Conservation (phyloP, 208 protist genomes). For the Novymonas esmeraldas region DNA sequence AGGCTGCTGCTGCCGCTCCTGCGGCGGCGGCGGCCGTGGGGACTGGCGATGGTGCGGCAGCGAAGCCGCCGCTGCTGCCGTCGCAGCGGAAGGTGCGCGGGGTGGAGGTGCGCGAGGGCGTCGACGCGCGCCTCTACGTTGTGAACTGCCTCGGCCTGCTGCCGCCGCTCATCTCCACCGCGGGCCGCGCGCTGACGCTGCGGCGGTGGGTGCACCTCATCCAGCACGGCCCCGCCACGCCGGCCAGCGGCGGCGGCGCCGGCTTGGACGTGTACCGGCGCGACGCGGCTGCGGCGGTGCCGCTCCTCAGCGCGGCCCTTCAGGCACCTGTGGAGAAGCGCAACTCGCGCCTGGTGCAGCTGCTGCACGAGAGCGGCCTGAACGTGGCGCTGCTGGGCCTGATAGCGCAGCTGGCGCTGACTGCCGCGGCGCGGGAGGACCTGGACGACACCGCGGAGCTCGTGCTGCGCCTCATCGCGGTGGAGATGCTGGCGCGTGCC, state of each 20-base stretch:
- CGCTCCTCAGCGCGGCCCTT: constrained; percentile 30
- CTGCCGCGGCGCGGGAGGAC: constrained; percentile 33
- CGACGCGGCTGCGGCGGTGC: constrained; percentile 8
- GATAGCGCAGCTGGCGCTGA: constrained; percentile 32
- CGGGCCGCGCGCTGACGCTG: constrained; percentile 27
- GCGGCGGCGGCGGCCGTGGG: background rate
- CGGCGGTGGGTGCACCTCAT: constrained; percentile 50
- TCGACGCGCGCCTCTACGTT: constrained; percentile 57
- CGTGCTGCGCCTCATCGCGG: constrained; percentile 34
- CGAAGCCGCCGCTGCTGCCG: background rate
- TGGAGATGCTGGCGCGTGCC: constrained; percentile 55
- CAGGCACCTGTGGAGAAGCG: constrained; percentile 32
- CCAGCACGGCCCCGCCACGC: constrained; percentile 26
- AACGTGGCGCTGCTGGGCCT: constrained; percentile 52
- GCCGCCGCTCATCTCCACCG: constrained; percentile 29
- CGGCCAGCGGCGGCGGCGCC: constrained; percentile 9
- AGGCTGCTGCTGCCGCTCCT: background rate
- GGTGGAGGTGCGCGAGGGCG: constrained; percentile 52
- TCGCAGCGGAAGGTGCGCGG: constrained; percentile 31
- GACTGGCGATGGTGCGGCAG: background rate
- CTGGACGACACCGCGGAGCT: constrained; percentile 30
- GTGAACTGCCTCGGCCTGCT: constrained; percentile 52
- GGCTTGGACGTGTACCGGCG: constrained; percentile 26
- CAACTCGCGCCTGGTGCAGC: constrained; percentile 33
- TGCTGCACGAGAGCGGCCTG: constrained; percentile 41